Base-by-base conservation (phyloP, 2,329 filamentous ascomycete species). In the Sarocladium brachiariae region DNA sequence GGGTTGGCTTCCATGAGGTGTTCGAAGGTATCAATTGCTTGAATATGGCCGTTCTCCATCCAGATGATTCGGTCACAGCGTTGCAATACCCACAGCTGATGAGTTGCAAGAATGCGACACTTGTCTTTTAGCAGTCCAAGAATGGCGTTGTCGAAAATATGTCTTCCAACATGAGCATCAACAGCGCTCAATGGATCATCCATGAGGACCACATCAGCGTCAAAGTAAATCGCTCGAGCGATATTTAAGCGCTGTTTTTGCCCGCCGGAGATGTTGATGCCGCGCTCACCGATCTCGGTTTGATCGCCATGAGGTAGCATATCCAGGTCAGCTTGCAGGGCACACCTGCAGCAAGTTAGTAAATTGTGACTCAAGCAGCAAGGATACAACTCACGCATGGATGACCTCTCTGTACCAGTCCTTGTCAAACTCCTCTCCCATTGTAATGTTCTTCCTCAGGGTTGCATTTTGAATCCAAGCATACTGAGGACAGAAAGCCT, bases 191-290 rank as follows among this genome's bases (percentile, higher is more conserved):
- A 69, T 1, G 83, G 82, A 55, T 87, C 83, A 57, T 87, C 83
- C 77, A 86, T 81, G 24, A 87, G 71, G 18, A 86, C 75, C 48
- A 86, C 77, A 52, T 85, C 81, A 10, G 83, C 76, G 54, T 86
- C 74, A 53, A 84, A 86, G 70, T 91, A 77, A 56, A 86, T 85
- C 53, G 83, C 82, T 46, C 93, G 80, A 16, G 93, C 93, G 61
- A 97, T 96, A 63, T 96, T 97, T 57, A 96, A 74, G 10, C 93
- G 83, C 66, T 96, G 92, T 67, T 96, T 96, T 67, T 97, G 92
- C 2, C 92, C 92, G 51, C 93, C 92, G 16, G 90, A 96, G 1
- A 97, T 87, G 1, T 90, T 97, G 61, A 97, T 96, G 50, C 93
- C 92, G 54, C 90, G 84, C 66, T 97, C 93, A 23, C 92, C 93